Evolutionary conservation across 2,329 filamentous ascomycete genomes (phyloP).

Genomic region (Fusarium sp.): DNA sequence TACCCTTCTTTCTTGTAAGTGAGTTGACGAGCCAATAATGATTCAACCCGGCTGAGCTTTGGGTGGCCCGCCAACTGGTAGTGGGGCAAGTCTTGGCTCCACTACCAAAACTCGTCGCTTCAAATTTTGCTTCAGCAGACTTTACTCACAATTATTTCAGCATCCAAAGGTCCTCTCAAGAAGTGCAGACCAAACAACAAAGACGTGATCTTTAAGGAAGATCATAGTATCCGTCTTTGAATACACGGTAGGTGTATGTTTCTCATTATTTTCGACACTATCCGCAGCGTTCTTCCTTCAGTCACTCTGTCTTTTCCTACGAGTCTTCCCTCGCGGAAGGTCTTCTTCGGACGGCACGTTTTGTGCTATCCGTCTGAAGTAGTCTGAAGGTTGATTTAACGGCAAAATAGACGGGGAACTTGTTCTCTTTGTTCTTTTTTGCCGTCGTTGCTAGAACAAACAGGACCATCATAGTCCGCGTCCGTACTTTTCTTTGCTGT

Average conservation of each 20-base stretch:
- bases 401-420: conserved; percentile 3
- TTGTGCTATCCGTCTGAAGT: conserved; percentile 55
- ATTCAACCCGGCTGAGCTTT: not conserved
- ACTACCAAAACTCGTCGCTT: conserved; percentile 25
- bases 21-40: conserved; percentile 26
- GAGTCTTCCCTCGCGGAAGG: conserved; percentile 55
- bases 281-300: conserved; percentile 51
- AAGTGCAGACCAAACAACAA: not conserved
- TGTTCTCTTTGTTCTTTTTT: conserved; percentile 24
- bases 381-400: conserved; percentile 52
- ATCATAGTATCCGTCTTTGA: not conserved
- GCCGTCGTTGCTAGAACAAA: conserved; percentile 60
- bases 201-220: not conserved
- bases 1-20: conserved; percentile 2
- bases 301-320: conserved; percentile 51
- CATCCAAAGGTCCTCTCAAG: not conserved
- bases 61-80: conserved; percentile 33
- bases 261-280: conserved; percentile 1
- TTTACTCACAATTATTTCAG: not conserved
- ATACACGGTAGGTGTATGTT: conserved; percentile 6
- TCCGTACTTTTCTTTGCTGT: conserved; percentile 53
- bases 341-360: conserved; percentile 56
- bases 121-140: conserved; percentile 31
- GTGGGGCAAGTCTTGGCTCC: conserved; percentile 9
- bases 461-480: conserved; percentile 70